Conservation (phyloP, 331 rosid genomes). For the Acacia concinna region DNA sequence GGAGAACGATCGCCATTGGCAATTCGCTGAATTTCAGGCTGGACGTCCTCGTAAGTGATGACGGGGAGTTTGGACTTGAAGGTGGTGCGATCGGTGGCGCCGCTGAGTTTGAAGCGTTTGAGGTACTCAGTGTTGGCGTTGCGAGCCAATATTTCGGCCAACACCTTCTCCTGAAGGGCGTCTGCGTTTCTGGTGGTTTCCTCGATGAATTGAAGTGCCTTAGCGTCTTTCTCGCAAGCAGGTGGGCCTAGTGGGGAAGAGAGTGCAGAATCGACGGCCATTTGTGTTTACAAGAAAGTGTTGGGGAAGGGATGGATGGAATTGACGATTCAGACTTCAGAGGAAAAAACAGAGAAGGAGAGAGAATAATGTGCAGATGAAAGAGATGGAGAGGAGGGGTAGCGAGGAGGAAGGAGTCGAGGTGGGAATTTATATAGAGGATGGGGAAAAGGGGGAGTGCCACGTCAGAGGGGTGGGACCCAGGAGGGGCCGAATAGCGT, state of each 20-base stretch:
- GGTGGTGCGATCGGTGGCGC: slow-evolving; percentile 36
- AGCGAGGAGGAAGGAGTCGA: background rate
- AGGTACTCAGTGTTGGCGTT: slow-evolving; percentile 51
- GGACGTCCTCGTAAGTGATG: slow-evolving; percentile 49
- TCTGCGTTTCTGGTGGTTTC: slow-evolving; percentile 53
- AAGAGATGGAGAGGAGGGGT: background rate
- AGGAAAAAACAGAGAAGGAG: background rate
- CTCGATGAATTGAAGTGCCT: slow-evolving; percentile 47
- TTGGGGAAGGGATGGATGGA: background rate
- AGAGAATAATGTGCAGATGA: background rate
- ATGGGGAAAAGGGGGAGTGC: background rate
- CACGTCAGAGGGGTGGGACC: slow-evolving; percentile 35
- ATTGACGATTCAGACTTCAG: background rate
- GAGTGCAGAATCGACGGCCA: slow-evolving; percentile 49
- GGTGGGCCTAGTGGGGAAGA: slow-evolving; percentile 53
- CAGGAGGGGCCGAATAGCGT: background rate
- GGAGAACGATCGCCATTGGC: slow-evolving; percentile 53
- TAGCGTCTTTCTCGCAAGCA: slow-evolving; percentile 52
- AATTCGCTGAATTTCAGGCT: slow-evolving; percentile 50
- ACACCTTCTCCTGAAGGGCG: slow-evolving; percentile 38
- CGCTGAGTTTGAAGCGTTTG: slow-evolving; percentile 39
- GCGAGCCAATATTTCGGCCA: slow-evolving; percentile 35
- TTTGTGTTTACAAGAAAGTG: background rate
- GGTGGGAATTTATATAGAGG: background rate
- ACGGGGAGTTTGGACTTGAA: slow-evolving; percentile 45